These are phyloP conservation scores for Ophiostoma montium DNA, from an alignment of 2,329 filamentous ascomycete genomes.

Conservation along the genomic window DNA sequence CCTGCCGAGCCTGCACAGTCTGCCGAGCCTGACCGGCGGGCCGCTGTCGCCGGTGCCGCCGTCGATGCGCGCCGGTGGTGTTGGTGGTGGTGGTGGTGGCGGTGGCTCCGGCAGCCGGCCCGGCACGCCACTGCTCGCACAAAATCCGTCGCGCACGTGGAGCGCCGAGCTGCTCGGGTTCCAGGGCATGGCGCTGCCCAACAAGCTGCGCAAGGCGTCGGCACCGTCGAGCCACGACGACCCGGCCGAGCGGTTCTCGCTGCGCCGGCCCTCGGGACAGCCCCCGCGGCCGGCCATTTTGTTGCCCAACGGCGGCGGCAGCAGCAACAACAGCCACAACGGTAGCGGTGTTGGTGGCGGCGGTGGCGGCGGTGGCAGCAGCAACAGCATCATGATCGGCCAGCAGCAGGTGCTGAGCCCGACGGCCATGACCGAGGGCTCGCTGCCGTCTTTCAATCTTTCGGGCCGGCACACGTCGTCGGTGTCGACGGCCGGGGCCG, in stretches of 20 bases:
- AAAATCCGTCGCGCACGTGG: conserved; percentile 32
- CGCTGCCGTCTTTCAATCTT: background rate
- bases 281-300: conserved; percentile 30
- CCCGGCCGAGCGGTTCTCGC: conserved; percentile 26
- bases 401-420: conserved; percentile 29
- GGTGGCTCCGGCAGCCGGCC: conserved; percentile 33
- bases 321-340: conserved; percentile 11
- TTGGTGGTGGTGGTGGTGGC: conserved; percentile 14
- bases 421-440: conserved; percentile 15
- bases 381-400: conserved; percentile 6
- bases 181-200: conserved; percentile 24
- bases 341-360: conserved; percentile 21
- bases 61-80: background rate
- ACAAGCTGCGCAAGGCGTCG: conserved; percentile 31
- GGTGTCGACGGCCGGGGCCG: background rate
- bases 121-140: conserved; percentile 36
- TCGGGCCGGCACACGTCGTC: conserved; percentile 1
- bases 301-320: conserved; percentile 10
- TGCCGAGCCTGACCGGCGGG: background rate
- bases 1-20: conserved; percentile 27
- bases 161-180: conserved; percentile 40
- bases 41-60: conserved; percentile 19
- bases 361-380: conserved; percentile 4
- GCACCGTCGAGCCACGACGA: conserved; percentile 37
- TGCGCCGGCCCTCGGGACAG: conserved; percentile 36